Evolutionary conservation across 805 yeast species (phyloP), one percentile per base, ranked within the genome.

Genomic region (Pichia manshurica): DNA sequence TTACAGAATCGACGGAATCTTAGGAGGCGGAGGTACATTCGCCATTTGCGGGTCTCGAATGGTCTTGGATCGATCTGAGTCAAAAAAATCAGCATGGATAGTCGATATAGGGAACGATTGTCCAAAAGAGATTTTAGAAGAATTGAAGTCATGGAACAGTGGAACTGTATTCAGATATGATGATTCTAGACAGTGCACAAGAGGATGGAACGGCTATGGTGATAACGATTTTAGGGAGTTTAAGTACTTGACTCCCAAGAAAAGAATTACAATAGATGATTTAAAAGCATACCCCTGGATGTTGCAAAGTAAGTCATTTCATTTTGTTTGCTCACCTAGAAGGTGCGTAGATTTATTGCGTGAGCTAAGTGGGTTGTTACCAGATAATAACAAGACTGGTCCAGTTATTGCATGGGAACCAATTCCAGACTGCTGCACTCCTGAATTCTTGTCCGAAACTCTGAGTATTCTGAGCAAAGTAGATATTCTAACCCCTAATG

Each of bases 11-110:
- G 61, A 56, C 52, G 63, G 86, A 60, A 72, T 90, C 7, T 71
- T 87, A 41, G 98, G 98, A 0, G 98, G 98, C 2, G 98, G 90
- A 2, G 96, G 95, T 0, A 78, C 91, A 0, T 90, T 76, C 62
- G 89, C 89, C 2, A 76, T 81, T 1, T 67, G 84, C 15, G 96
- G 96, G 0, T 81, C 87, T 0, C 68, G 90, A 21, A 69, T 86
- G 43, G 69, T 79, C 1, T 59, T 77, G 8, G 73, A 78, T 0
- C 48, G 57, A 0, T 52, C 52, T 0, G 49, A 62, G 19, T 66
- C 78, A 0, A 36, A 53, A 3, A 59, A 59, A 7, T 71, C 82
- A n/a, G 74, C 81, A 2, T 84, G 90, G 68, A 77, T 90, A 10
- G 74, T 89, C 1, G 97, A 90, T 60, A 73, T 77, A 45, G 98